Evolutionary conservation across 257 asterid species (phyloP).

Genomic region (Plectranthus barbatus): DNA sequence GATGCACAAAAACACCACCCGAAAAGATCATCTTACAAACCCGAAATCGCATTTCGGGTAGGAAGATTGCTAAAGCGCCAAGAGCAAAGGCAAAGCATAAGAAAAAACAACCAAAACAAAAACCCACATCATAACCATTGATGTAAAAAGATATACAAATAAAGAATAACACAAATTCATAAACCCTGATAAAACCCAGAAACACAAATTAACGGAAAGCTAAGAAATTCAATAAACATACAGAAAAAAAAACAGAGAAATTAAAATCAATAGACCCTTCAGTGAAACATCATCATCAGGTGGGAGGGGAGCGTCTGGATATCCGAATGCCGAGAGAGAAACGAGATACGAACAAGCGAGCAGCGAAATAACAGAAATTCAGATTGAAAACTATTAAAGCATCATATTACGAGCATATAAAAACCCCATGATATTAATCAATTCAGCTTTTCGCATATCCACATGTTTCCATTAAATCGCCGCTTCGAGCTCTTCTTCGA

Average conservation of each 20-base stretch:
- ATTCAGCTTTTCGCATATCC: constrained; percentile 17
- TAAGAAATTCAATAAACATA: not conserved
- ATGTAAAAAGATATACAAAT: not conserved
- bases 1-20: not conserved
- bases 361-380: constrained; percentile 27
- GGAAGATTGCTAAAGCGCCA: no score
- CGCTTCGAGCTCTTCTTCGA: constrained; percentile 24
- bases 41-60: not conserved
- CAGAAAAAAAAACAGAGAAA: not conserved
- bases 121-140: not conserved
- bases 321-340: constrained; percentile 5
- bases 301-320: constrained; percentile 9
- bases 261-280: constrained; percentile 11
- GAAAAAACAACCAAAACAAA: not conserved
- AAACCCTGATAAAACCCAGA: not conserved
- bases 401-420: constrained; percentile 13
- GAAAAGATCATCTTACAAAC: not conserved
- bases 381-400: constrained; percentile 34
- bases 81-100: not conserved
- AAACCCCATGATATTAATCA: constrained; percentile 21
- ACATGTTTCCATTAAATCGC: constrained; percentile 15
- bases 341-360: constrained; percentile 15
- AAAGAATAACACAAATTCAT: not conserved
- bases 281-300: constrained; percentile 34
- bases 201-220: not conserved